Percentiles rank a stretch among this genome's conserved stretches.
Evolutionary conservation across 768 basidiomycete genomes (phyloP).

Genomic region (Auriscalpium orientale): DNA sequence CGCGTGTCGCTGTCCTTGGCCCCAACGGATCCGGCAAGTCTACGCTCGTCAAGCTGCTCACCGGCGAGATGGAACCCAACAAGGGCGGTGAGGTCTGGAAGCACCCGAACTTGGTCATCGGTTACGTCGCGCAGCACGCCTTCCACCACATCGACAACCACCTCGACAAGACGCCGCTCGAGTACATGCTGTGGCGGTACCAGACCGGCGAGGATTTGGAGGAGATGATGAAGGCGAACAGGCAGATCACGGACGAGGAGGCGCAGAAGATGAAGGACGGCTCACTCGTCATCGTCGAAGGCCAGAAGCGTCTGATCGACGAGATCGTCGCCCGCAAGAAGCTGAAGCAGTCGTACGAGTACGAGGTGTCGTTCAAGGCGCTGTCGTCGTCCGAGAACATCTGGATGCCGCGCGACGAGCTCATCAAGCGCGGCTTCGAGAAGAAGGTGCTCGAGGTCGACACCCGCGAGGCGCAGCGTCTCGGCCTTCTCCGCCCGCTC

Average conservation of each 20-base stretch:
- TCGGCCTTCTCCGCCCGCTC: conserved; percentile 90
- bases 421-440: conserved; percentile 97
- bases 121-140: conserved; percentile 97
- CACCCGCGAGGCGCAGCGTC: conserved; percentile 93
- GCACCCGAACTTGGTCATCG: conserved; percentile 98
- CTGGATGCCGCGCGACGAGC: conserved; percentile 94
- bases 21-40: conserved; percentile 99
- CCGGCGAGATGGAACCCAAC: conserved; percentile 95
- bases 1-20: conserved; percentile 96
- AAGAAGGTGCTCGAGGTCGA: conserved; percentile 99
- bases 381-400: conserved; percentile 96
- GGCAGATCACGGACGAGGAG: conserved; percentile 84
- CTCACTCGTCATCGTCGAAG: conserved; percentile 75
- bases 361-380: conserved; percentile 93
- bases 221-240: conserved; percentile 88
- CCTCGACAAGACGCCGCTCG: conserved; percentile 96
- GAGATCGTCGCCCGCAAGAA: conserved; percentile 91
- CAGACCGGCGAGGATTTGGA: conserved; percentile 99
- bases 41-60: conserved; percentile 93
- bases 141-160: conserved; percentile 99
- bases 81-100: conserved; percentile 97
- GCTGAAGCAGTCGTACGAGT: conserved; percentile 99
- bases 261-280: conserved; percentile 96
- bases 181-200: conserved; percentile 99
- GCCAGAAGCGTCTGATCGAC: conserved; percentile 91